Base-by-base conservation (phyloP, 495 filamentous ascomycete species). In the Talaromyces ruber region DNA sequence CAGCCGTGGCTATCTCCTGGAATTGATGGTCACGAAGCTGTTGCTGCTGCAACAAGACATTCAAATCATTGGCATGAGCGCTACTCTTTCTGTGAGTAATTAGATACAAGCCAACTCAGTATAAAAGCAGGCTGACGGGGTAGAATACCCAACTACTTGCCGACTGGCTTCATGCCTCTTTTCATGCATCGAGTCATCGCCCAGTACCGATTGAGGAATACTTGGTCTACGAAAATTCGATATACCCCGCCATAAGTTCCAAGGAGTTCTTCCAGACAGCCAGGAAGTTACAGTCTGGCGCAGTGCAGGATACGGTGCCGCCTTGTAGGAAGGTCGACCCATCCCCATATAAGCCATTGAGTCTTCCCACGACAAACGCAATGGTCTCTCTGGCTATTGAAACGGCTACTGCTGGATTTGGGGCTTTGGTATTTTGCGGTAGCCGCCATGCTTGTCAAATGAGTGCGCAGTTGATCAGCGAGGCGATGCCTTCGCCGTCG, bases 61-160 rank as follows among this genome's bases (percentile, higher is more conserved):
- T 26, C 90, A 94, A 65, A 85, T 94, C 25, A 77, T 93, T 58
- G 90, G 86, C 62, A 93, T 93, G 90, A 92, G 90, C 63, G 90
- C 90, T 16, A 93, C 90, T 2, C 71, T 93, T 32, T 85, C 86
- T 50, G 87, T 90, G 28, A 21, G 55, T 63, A 22, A n/a, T 32
- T n/a, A 12, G 12, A 54, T 2, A 5, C 11, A 53, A 53, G 1
- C 51, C 50, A 3, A n/a, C 1, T 1, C 16, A n/a, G n/a, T 1
- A 39, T 5, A 14, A 45, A 50, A 62, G 1, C 34, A 39, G 34
- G 34, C 60, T 60, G 34, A 39, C 34, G 37, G n/a, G 16, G 25
- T 55, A 91, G 88, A 92, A 93, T 61, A 85, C 85, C 3, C 74
- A 84, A 30, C 66, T 87, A 57, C 72, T 93, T 14, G 88, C 88